Percentiles rank a stretch among this genome's conserved stretches.
phyloP scores from a whole-genome alignment of 345 rosid genomes.

The Laguncularia racemosa region DNA sequence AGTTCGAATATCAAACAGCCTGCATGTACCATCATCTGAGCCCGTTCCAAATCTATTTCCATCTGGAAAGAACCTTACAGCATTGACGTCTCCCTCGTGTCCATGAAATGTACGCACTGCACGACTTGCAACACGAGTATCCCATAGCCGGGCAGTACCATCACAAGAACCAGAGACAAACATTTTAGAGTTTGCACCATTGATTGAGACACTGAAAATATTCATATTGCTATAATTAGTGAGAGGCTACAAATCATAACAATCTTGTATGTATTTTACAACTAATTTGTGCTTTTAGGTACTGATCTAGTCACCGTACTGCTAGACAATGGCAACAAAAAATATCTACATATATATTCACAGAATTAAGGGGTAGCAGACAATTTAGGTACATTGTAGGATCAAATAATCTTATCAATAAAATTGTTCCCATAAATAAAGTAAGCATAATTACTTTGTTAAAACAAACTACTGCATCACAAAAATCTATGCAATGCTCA shows the following conservation, averaged over 20 bases:
- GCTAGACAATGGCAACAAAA: background rate
- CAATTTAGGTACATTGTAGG: too few species aligned
- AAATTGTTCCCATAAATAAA: too few species aligned
- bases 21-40: slow-evolving; percentile 92
- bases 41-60: slow-evolving; percentile 96
- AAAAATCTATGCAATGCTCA: too few species aligned
- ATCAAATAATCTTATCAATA: too few species aligned
- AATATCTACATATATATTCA: too few species aligned
- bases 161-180: slow-evolving; percentile 98
- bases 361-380: too few species aligned
- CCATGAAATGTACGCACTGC: slow-evolving; percentile 91
- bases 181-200: slow-evolving; percentile 57
- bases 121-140: slow-evolving; percentile 93
- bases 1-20: slow-evolving; percentile 86
- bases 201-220: slow-evolving; percentile 70
- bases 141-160: slow-evolving; percentile 86
- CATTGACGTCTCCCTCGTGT: slow-evolving; percentile 83
- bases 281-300: too few species aligned
- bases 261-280: background rate
- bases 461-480: too few species aligned
- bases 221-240: background rate
- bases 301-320: too few species aligned
- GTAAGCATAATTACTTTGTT: too few species aligned
- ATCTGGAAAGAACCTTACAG: slow-evolving; percentile 94
- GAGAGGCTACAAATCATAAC: background rate